Base-by-base conservation (phyloP, 805 yeast species). In the Starmerella davenportii region DNA sequence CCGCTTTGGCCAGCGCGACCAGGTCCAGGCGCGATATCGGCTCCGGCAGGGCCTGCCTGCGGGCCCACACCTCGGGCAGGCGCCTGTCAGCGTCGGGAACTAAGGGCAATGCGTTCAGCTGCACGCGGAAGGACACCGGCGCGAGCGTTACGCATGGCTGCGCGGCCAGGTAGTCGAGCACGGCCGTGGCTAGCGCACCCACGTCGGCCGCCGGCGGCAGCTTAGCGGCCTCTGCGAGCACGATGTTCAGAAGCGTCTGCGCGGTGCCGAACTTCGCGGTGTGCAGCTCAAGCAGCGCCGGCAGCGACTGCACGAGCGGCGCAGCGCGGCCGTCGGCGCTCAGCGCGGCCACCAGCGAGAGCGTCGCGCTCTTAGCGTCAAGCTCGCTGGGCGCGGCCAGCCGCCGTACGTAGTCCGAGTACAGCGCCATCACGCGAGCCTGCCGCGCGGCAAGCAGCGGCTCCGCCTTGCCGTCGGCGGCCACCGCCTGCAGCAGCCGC, bases 71-170 rank as follows among this genome's bases (percentile, higher is more conserved):
- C 25, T 7, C 7, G 25, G 7, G 9, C 7, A 11, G 9, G 25
- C 25, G 25, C 11, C 11, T 23, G 9, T 23, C 25, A 23, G 25
- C 25, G 9, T 23, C 25, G 9, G 25, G 25, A 7, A 23, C 9
- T 23, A 7, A 7, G 11, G 9, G 25, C 7, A 45, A 31, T 2
- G 53, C 42, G 29, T 48, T 49, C 16, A 50, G 47, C 7, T 46
- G 40, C 20, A 50, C 53, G 9, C 53, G 42, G 25, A 30, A 38
- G 9, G 51, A 39, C 18, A 44, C 46, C 3, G 40, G 40, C 14
- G 36, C 24, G 8, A 8, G 19, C 13, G 32, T 38, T n/a, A n/a
- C n/a, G n/a, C n/a, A n/a, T 11, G 9, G 34, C 21, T 40, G 35
- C 7, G 35, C 41, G 3, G 36, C 45, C 27, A 45, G 47, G 30